phyloP scores from a whole-genome alignment of 352 stramenopile genomes.

The Poterioochromonas sp. region DNA sequence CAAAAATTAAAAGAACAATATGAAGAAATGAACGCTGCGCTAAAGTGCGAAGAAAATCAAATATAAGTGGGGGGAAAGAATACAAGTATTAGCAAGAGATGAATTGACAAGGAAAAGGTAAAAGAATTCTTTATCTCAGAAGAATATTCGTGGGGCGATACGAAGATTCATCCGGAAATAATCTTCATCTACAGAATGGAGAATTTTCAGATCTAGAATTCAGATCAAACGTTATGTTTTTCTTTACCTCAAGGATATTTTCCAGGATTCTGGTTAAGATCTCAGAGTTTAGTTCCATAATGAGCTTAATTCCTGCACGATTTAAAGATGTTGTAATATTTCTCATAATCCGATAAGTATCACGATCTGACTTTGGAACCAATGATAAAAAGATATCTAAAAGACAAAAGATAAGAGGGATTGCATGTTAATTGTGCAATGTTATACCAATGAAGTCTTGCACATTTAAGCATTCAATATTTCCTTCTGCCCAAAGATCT shows the following conservation, averaged over 20 bases:
- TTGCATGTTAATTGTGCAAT: not conserved
- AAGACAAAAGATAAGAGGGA: not conserved
- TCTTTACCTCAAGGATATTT: not conserved
- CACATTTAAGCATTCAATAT: not conserved
- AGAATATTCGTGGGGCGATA: too few species aligned
- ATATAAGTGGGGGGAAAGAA: too few species aligned
- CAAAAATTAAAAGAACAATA: too few species aligned
- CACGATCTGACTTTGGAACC: not conserved
- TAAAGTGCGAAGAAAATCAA: too few species aligned
- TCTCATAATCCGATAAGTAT: conserved; percentile 1
- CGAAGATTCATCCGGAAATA: too few species aligned
- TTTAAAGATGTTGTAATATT: not conserved
- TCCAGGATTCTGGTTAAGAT: not conserved
- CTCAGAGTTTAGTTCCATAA: not conserved
- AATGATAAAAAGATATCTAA: not conserved
- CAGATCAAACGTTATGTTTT: too few species aligned
- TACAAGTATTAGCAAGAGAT: too few species aligned
- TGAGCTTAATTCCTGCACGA: not conserved
- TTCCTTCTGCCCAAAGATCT: not conserved
- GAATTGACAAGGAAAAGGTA: too few species aligned
- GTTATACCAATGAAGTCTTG: not conserved
- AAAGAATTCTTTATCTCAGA: too few species aligned
- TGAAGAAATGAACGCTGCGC: too few species aligned
- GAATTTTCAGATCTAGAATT: too few species aligned
- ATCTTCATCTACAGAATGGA: too few species aligned